phyloP scores from a whole-genome alignment of 2,329 filamentous ascomycete species.

The Talaromyces atroroseus region DNA sequence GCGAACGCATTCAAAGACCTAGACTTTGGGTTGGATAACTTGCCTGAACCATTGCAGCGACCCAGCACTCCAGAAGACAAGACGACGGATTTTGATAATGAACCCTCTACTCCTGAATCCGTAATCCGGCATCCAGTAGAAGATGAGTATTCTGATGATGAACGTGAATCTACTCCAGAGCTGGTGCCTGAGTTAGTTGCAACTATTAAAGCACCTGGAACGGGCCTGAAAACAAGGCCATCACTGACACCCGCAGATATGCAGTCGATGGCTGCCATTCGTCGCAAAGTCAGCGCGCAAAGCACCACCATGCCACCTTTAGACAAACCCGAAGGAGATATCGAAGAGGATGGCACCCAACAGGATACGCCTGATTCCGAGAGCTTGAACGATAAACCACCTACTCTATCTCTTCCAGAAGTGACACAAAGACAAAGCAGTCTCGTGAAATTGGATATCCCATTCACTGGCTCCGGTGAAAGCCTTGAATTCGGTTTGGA shows the following conservation, averaged over 20 bases:
- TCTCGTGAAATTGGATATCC: slow-evolving; percentile 76
- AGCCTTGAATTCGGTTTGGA: slow-evolving; percentile 76
- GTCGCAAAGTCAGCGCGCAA: slow-evolving; percentile 77
- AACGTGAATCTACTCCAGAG: slow-evolving; percentile 35
- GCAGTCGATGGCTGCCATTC: slow-evolving; percentile 75
- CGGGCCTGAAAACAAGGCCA: slow-evolving; percentile 79
- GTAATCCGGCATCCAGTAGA: slow-evolving; percentile 74
- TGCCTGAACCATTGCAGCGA: slow-evolving; percentile 36
- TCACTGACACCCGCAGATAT: slow-evolving; percentile 84
- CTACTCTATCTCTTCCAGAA: slow-evolving; percentile 18
- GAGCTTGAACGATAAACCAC: slow-evolving; percentile 14
- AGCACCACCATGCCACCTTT: slow-evolving; percentile 37
- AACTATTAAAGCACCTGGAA: slow-evolving; percentile 82
- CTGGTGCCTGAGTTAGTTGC: slow-evolving; percentile 76
- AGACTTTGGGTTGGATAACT: slow-evolving; percentile 41
- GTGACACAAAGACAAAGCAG: slow-evolving; percentile 58
- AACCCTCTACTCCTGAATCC: slow-evolving; percentile 75
- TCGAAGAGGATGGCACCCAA: slow-evolving; percentile 16
- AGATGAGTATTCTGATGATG: slow-evolving; percentile 36
- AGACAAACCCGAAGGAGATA: slow-evolving; percentile 21
- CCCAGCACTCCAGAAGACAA: slow-evolving; percentile 50
- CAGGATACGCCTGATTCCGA: slow-evolving; percentile 5
- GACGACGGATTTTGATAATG: slow-evolving; percentile 50
- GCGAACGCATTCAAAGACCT: slow-evolving; percentile 31
- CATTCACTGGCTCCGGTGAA: slow-evolving; percentile 63